A percentile compares a stretch with the other conserved stretches of the same genome.
Evolutionary conservation across 345 rosid genomes (phyloP).

Genomic region (Euphorbia tirucalli): DNA sequence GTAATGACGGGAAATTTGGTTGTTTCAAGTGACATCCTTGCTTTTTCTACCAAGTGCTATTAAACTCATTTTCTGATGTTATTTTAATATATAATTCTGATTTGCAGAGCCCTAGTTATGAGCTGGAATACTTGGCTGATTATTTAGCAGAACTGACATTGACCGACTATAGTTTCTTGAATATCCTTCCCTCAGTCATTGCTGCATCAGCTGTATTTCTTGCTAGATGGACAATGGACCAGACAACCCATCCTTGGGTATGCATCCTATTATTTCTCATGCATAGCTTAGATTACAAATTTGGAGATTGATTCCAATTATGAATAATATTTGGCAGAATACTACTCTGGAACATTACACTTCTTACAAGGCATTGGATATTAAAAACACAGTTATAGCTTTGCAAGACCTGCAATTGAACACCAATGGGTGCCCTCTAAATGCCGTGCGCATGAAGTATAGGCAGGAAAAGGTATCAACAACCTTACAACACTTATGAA

Average conservation of each 20-base stretch:
- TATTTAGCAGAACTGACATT: conserved; percentile 79
- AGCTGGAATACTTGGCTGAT: conserved; percentile 71
- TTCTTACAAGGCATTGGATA: conserved; percentile 58
- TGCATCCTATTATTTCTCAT: conserved; percentile 21
- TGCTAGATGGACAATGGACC: conserved; percentile 88
- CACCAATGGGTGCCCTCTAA: conserved; percentile 58
- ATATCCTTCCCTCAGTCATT: conserved; percentile 65
- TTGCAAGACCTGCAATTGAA: conserved; percentile 70
- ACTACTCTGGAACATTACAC: conserved; percentile 77
- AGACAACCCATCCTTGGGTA: conserved; percentile 86
- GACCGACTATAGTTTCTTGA: conserved; percentile 58
- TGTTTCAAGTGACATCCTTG: neutral
- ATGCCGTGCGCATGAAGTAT: conserved; percentile 68
- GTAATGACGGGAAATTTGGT: conserved; percentile 32
- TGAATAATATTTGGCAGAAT: conserved; percentile 43
- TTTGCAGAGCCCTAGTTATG: conserved; percentile 69
- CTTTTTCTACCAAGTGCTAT: neutral
- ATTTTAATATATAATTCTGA: conserved; percentile 11
- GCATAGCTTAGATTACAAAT: conserved; percentile 7
- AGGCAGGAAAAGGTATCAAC: conserved; percentile 60
- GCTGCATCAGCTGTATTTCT: conserved; percentile 96
- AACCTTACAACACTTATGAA: neutral
- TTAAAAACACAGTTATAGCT: conserved; percentile 49
- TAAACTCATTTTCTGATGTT: conserved; percentile 11
- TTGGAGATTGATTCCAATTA: conserved; percentile 8